Evolutionary conservation across 1,284 basidiomycete genomes (phyloP).

Genomic region (Puccinia polysora): DNA sequence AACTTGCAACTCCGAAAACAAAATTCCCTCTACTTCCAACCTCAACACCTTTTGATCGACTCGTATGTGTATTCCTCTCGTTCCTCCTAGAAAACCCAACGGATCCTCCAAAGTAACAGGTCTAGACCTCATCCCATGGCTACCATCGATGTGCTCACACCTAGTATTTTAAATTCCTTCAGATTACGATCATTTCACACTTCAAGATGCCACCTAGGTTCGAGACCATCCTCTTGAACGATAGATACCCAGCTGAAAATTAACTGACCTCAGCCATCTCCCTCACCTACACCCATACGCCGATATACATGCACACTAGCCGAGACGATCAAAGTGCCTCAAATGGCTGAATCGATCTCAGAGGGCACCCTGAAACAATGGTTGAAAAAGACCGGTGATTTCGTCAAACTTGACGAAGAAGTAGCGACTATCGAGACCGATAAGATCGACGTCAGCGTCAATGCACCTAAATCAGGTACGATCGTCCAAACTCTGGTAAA

Average conservation of each 20-base stretch:
- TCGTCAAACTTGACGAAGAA: slow-evolving; percentile 87
- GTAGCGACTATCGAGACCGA: slow-evolving; percentile 97
- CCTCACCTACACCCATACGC: too few species aligned
- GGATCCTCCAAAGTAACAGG: too few species aligned
- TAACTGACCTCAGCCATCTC: too few species aligned
- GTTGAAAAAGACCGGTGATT: slow-evolving; percentile 89
- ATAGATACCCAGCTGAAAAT: not conserved
- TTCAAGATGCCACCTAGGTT: not conserved
- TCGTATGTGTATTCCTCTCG: too few species aligned
- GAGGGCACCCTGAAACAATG: slow-evolving; percentile 95
- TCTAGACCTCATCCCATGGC: too few species aligned
- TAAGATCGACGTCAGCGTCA: slow-evolving; percentile 98
- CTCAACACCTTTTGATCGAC: not conserved
- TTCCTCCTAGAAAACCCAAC: too few species aligned
- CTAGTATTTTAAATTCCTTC: too few species aligned
- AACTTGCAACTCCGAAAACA: not conserved
- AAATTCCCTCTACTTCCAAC: too few species aligned
- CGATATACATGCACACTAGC: not conserved
- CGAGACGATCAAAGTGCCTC: slow-evolving; percentile 87
- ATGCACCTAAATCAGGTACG: slow-evolving; percentile 81
- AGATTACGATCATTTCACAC: slow-evolving; percentile 16
- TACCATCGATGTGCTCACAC: too few species aligned
- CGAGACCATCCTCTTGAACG: not conserved
- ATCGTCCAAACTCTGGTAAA: slow-evolving; percentile 79
- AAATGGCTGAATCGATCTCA: slow-evolving; percentile 98